phyloP scores from a whole-genome alignment of 2,329 filamentous ascomycete species.

The Cercospora brassicicola region DNA sequence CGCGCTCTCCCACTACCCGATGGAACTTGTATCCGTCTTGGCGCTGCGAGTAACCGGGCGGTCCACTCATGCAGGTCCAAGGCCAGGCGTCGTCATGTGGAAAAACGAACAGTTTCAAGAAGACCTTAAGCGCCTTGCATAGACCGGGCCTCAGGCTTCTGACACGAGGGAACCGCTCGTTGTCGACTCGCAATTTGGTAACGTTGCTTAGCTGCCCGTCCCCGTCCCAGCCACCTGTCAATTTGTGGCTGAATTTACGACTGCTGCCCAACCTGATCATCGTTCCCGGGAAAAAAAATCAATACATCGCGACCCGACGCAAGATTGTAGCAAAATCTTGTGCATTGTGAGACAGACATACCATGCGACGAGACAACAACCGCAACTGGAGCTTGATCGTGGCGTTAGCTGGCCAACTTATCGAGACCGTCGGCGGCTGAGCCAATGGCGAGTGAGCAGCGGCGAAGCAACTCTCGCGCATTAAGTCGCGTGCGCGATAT shows the following conservation, averaged over 20 bases:
- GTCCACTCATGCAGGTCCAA: not conserved
- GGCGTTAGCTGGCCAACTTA: conserved; percentile 20
- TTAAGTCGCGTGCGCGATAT: conserved; percentile 12
- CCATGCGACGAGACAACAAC: conserved; percentile 16
- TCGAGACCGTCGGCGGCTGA: conserved; percentile 20
- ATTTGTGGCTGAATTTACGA: conserved; percentile 6
- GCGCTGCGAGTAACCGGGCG: not conserved
- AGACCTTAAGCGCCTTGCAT: not conserved
- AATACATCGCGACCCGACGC: not conserved
- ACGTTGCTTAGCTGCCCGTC: not conserved
- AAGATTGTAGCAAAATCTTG: not conserved
- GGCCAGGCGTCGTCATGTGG: not conserved
- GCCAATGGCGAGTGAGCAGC: conserved; percentile 8
- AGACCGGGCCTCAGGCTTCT: not conserved
- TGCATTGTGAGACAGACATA: not conserved
- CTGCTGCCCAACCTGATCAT: conserved; percentile 12
- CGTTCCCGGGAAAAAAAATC: not conserved
- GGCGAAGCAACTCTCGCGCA: conserved; percentile 13
- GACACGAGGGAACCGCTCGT: not conserved
- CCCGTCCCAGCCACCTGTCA: conserved; percentile 3
- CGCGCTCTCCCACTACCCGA: conserved; percentile 4
- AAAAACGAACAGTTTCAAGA: not conserved
- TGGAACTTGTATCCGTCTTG: not conserved
- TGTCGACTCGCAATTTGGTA: not conserved
- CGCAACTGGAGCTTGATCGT: conserved; percentile 7